phyloP scores from a whole-genome alignment of 768 basidiomycete species.

The Floccularia luteovirens region DNA sequence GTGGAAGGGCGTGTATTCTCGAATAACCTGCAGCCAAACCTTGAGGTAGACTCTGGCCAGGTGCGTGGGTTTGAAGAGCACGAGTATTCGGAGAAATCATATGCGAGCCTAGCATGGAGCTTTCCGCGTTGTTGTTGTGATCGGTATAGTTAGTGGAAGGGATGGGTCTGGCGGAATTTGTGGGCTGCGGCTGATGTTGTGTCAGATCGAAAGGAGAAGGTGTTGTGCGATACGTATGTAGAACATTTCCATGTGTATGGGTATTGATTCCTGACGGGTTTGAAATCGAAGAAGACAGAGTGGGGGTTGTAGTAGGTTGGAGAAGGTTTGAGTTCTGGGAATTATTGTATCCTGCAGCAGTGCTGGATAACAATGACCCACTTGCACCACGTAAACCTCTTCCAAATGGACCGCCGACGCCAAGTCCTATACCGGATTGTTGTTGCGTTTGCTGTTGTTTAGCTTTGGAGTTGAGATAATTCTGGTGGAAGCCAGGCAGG shows the following conservation, averaged over 20 bases:
- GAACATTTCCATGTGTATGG: slow-evolving; percentile 26
- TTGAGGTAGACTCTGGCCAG: slow-evolving; percentile 86
- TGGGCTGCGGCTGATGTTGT: slow-evolving; percentile 22
- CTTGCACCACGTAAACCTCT: slow-evolving; percentile 23
- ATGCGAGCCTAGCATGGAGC: slow-evolving; percentile 16
- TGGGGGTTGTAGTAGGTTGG: slow-evolving; percentile 13
- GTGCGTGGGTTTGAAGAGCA: slow-evolving; percentile 83
- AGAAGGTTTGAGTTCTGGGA: slow-evolving; percentile 20
- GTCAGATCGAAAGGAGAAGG: slow-evolving; percentile 40
- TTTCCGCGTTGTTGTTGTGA: slow-evolving; percentile 8
- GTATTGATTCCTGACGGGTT: slow-evolving; percentile 30
- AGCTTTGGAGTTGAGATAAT: slow-evolving; percentile 49
- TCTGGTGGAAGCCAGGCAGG: slow-evolving; percentile 62
- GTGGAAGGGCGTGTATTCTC: slow-evolving; percentile 71
- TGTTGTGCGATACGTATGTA: slow-evolving; percentile 31
- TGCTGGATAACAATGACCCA: slow-evolving; percentile 16
- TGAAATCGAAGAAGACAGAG: slow-evolving; percentile 21
- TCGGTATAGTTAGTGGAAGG: slow-evolving; percentile 12
- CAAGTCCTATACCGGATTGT: slow-evolving; percentile 14
- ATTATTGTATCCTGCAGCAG: slow-evolving; percentile 4
- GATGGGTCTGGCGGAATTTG: slow-evolving; percentile 21
- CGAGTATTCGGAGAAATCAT: slow-evolving; percentile 60
- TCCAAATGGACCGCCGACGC: slow-evolving; percentile 15
- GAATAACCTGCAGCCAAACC: slow-evolving; percentile 90
- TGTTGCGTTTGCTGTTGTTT: slow-evolving; percentile 24